Evolutionary conservation across 108 stramenopile species (phyloP).

Genomic region (Epithemia pelagica): DNA sequence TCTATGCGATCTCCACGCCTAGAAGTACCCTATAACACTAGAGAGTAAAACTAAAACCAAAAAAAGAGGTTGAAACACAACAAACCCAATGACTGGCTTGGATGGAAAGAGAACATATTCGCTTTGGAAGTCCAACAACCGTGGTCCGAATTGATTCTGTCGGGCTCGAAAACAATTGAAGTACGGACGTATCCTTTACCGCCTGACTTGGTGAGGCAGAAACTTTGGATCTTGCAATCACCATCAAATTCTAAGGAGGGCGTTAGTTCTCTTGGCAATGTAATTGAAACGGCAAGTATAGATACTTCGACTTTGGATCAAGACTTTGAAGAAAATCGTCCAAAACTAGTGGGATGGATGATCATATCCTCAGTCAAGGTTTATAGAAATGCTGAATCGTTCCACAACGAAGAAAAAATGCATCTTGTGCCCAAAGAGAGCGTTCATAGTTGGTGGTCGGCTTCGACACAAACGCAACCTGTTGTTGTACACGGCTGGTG

Average conservation of each 20-base stretch:
- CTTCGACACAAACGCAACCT: neutral
- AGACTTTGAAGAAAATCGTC: neutral
- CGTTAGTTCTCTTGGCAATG: neutral
- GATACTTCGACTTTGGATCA: neutral
- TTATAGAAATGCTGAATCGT: neutral
- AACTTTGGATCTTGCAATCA: slow-evolving; percentile 56
- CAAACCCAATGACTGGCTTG: slow-evolving; percentile 22
- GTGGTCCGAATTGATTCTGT: slow-evolving; percentile 42
- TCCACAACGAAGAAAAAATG: neutral
- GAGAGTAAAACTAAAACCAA: neutral
- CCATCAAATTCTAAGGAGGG: slow-evolving; percentile 9
- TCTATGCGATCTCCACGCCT: too few relatives aligned
- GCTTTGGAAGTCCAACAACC: slow-evolving; percentile 74
- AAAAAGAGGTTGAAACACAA: neutral
- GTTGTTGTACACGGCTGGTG: neutral
- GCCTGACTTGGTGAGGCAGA: slow-evolving; percentile 35
- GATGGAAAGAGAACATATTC: slow-evolving; percentile 25
- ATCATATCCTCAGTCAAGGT: neutral
- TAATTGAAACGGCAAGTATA: neutral
- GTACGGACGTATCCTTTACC: slow-evolving; percentile 62
- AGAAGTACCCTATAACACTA: too few relatives aligned
- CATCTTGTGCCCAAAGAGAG: neutral
- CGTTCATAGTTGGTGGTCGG: neutral
- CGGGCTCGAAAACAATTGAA: slow-evolving; percentile 62
- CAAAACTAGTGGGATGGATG: neutral